A percentile compares a stretch with the other conserved stretches of the same genome.
Conservation (phyloP, 1,284 basidiomycete genomes). For the Phenoliferia sp. region DNA sequence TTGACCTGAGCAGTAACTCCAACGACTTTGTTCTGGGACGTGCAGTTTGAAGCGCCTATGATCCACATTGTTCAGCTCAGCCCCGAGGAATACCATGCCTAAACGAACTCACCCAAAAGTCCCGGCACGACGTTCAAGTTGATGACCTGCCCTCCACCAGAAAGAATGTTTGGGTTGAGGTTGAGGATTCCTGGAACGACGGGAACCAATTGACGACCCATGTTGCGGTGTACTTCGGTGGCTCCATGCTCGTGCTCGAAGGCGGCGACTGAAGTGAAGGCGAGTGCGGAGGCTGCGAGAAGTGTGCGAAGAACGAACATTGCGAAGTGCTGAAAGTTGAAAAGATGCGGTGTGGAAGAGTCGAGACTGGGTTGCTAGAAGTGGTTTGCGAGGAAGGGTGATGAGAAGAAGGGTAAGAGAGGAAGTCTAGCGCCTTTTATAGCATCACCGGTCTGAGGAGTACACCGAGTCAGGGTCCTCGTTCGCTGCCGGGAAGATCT, state of each 20-base stretch:
- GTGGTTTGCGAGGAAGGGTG: background rate
- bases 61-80: background rate
- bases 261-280: background rate
- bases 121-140: background rate
- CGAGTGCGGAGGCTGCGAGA: background rate
- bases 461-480: background rate
- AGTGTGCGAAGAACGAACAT: background rate
- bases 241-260: too few species aligned
- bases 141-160: background rate
- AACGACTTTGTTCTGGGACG: background rate
- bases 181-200: background rate
- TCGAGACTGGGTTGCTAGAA: background rate
- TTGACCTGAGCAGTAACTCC: background rate
- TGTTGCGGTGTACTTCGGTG: background rate
- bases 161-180: constrained; percentile 10
- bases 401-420: background rate
- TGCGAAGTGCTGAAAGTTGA: background rate
- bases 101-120: background rate
- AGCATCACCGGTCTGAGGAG: too few species aligned
- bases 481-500: too few species aligned
- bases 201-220: background rate
- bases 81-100: background rate
- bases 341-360: too few species aligned
- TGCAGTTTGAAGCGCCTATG: constrained; percentile 3
- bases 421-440: background rate